A percentile compares a stretch with the other conserved stretches of the same genome.
Conservation (phyloP, 2,329 filamentous ascomycete genomes). For the Diatrype stigma region DNA sequence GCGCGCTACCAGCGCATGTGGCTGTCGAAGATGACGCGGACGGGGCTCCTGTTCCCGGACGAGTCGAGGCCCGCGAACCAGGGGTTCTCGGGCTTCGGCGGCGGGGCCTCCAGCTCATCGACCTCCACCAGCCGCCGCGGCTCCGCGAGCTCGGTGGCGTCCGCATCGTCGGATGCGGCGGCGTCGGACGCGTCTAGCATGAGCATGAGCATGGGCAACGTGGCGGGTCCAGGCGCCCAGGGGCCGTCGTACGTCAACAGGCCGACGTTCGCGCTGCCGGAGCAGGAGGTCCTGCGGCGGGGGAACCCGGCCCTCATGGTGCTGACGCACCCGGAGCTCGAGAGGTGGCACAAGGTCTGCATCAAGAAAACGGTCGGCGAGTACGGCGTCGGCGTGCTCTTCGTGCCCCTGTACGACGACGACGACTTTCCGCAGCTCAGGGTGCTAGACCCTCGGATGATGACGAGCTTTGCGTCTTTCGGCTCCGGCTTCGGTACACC, state of each 20-base stretch:
- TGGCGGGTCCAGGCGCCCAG: neutral
- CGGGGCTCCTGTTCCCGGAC: conserved; percentile 27
- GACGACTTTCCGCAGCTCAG: conserved; percentile 21
- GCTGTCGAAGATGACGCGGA: conserved; percentile 28
- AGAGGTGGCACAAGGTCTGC: conserved; percentile 23
- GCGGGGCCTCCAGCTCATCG: conserved; percentile 14
- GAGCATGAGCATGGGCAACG: conserved; percentile 1
- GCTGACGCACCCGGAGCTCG: conserved; percentile 25
- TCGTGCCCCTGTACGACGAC: conserved; percentile 23
- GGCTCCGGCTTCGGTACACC: neutral
- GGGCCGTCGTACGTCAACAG: neutral
- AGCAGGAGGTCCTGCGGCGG: conserved; percentile 12
- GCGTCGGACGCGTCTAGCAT: conserved; percentile 1
- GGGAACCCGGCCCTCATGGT: conserved; percentile 26
- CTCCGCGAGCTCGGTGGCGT: conserved; percentile 18
- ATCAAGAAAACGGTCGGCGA: conserved; percentile 22
- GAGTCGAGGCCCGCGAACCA: conserved; percentile 25
- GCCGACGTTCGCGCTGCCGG: conserved; percentile 6
- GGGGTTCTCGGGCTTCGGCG: conserved; percentile 27
- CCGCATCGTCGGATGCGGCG: neutral
- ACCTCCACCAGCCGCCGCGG: conserved; percentile 22
- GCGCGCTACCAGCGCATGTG: conserved; percentile 28
- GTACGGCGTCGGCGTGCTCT: conserved; percentile 27
- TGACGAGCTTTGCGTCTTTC: conserved; percentile 18
- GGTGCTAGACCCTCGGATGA: conserved; percentile 23